These are phyloP conservation scores for Aspergillus uvarum DNA, from an alignment of 2,329 filamentous ascomycete genomes.

Conservation along the genomic window DNA sequence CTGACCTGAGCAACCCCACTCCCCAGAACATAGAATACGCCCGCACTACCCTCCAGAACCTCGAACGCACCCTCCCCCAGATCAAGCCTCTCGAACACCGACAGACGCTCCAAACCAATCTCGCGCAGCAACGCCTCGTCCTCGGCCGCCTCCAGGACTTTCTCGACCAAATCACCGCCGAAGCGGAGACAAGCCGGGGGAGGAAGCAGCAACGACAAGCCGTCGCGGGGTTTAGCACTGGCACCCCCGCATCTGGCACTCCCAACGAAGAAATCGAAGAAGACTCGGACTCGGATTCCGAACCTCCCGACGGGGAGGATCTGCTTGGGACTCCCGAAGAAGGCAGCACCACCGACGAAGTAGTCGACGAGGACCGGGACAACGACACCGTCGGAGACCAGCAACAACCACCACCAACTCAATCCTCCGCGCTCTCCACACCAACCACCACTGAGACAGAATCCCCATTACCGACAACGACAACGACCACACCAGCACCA, in stretches of 20 bases:
- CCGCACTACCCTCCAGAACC: conserved; percentile 40
- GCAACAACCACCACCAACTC: conserved; percentile 8
- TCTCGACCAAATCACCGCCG: conserved; percentile 33
- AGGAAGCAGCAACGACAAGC: conserved; percentile 1
- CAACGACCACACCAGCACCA: conserved; percentile 15
- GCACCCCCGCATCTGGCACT: conserved; percentile 10
- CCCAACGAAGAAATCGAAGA: conserved; percentile 24
- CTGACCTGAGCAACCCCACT: conserved; percentile 1
- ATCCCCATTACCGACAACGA: not conserved
- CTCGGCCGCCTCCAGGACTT: conserved; percentile 34
- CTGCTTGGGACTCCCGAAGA: conserved; percentile 18
- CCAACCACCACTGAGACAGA: not conserved
- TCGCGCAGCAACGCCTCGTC: conserved; percentile 39
- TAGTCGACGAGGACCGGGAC: conserved; percentile 18
- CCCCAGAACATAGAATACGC: conserved; percentile 48
- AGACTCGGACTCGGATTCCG: conserved; percentile 21
- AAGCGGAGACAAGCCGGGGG: conserved; percentile 18
- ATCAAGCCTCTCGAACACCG: conserved; percentile 42
- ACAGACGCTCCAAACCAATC: conserved; percentile 41
- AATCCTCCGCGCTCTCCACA: not conserved
- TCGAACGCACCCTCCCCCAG: conserved; percentile 42
- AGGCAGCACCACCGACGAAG: conserved; percentile 11
- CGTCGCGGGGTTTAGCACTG: conserved; percentile 4
- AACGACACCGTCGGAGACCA: conserved; percentile 2
- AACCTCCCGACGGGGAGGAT: conserved; percentile 15